Percentiles rank a stretch among this genome's conserved stretches.
These are phyloP conservation scores for Drechslerella dactyloides DNA, from an alignment of 2,329 filamentous ascomycete species.

Conservation along the genomic window DNA sequence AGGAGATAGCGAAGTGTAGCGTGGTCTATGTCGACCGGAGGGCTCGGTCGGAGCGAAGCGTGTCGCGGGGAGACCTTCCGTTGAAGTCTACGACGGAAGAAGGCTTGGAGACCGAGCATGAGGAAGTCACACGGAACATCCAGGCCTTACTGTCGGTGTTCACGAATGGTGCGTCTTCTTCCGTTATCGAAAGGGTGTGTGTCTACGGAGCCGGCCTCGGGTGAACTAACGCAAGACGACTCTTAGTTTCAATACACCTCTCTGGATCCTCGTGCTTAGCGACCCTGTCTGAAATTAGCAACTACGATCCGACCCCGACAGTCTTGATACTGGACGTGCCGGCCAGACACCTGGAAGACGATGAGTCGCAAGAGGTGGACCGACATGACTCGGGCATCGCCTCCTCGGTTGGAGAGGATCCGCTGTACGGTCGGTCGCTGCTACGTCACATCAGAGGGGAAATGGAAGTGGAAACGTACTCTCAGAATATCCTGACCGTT, in stretches of 20 bases:
- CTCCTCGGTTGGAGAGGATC: conserved; percentile 51
- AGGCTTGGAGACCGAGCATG: conserved; percentile 58
- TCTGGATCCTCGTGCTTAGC: conserved; percentile 64
- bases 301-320: conserved; percentile 63
- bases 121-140: conserved; percentile 62
- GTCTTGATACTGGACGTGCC: conserved; percentile 65
- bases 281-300: conserved; percentile 63
- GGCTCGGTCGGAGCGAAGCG: conserved; percentile 57
- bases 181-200: conserved; percentile 13
- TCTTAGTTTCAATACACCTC: conserved; percentile 61
- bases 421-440: conserved; percentile 54
- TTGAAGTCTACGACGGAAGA: conserved; percentile 53
- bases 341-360: conserved; percentile 52
- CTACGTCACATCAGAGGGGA: conserved; percentile 54
- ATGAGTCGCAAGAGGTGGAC: conserved; percentile 52
- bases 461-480: conserved; percentile 52
- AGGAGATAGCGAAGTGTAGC: conserved; percentile 60
- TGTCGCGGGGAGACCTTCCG: conserved; percentile 56
- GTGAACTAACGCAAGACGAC: conserved; percentile 16
- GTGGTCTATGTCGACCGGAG: conserved; percentile 60
- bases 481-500: conserved; percentile 56
- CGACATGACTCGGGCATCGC: conserved; percentile 55
- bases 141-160: conserved; percentile 63
- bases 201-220: conserved; percentile 21
- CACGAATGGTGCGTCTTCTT: conserved; percentile 61